Base-by-base conservation (phyloP, 257 asterid species). In the Gentiana macrophylla region DNA sequence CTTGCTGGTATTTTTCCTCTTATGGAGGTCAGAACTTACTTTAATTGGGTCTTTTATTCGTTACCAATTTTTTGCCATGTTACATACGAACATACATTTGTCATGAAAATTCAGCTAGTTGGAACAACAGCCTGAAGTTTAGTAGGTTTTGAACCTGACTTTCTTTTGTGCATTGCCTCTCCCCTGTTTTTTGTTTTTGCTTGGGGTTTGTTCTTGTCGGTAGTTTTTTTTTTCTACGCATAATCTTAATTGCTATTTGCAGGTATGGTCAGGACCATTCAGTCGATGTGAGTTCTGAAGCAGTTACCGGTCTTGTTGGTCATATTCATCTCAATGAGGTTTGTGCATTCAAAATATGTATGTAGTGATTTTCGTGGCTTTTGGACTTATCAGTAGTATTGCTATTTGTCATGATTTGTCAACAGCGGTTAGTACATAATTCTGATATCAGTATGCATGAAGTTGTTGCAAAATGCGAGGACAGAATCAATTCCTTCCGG, bases 271-370 rank as follows among this genome's bases (percentile, higher is more conserved):
- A 62, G 64, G 74, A 70, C 57, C 72, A 77, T 59, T 62, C 62
- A 54, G 55, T 49, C 56, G 66, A 53, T 36, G 89, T 68, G 55
- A 67, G 61, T 77, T 41, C 56, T 70, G 86, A 72, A 62, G 58
- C 55, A 53, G 79, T 61, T 64, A 55, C 77, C 1, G 87, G 84
- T 57, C 94, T 88, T 75, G 89, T 88, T 55, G 98, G 97, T 37
- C 98, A 92, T 66, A 70, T 92, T 65, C 97, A 79, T 74, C 82
- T 92, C 75, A 67, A 81, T 79, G 80, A 85, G 98, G 98, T 86
- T 55, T 61, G 60, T 35, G 47, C 38, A 43, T 69, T 63, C 56
- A 56, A 68, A 12, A 62, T 36, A 61, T 35, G 35, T 62, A 60
- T 45, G 12, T 37, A 32, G 9, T 45, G 34, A 13, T 37, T 48